These are phyloP conservation scores for Ilyonectria destructans DNA, from an alignment of 2,329 filamentous ascomycete genomes.

Conservation along the genomic window DNA sequence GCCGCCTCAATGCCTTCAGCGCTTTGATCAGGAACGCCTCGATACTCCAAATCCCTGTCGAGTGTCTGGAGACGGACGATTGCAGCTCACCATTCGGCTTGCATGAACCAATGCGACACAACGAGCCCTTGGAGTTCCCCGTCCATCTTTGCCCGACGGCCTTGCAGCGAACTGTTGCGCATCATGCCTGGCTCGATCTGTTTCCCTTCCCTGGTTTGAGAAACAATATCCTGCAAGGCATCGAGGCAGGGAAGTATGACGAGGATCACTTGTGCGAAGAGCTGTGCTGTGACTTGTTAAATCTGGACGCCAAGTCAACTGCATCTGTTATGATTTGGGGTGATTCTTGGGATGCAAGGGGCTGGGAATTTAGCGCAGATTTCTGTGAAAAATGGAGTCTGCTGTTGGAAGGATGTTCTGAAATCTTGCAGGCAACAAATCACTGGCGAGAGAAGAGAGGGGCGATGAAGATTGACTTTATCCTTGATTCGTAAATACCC, in stretches of 20 bases:
- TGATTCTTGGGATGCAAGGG: conserved; percentile 20
- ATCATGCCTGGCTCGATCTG: conserved; percentile 16
- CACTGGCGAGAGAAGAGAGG: conserved; percentile 15
- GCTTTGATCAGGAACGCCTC: conserved; percentile 7
- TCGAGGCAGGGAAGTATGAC: neutral
- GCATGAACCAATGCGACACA: neutral
- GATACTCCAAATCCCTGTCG: neutral
- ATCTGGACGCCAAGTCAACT: neutral
- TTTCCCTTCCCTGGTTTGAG: conserved; percentile 9
- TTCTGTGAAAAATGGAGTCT: neutral
- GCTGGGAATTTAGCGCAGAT: conserved; percentile 13
- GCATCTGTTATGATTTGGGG: conserved; percentile 5
- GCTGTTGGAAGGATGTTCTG: conserved; percentile 2
- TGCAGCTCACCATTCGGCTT: neutral
- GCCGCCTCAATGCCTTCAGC: conserved; percentile 11
- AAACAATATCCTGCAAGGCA: conserved; percentile 5
- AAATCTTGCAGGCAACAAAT: conserved; percentile 11
- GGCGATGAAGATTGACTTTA: conserved; percentile 8
- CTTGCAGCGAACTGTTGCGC: conserved; percentile 3
- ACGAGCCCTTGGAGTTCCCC: neutral
- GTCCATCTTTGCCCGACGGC: neutral
- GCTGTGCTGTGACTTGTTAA: conserved; percentile 13
- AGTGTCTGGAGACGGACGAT: conserved; percentile 13
- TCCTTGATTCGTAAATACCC: too few relatives aligned
- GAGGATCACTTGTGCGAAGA: neutral